Conservation (phyloP, 306 rosid genomes). For the Trifolium subterraneum region DNA sequence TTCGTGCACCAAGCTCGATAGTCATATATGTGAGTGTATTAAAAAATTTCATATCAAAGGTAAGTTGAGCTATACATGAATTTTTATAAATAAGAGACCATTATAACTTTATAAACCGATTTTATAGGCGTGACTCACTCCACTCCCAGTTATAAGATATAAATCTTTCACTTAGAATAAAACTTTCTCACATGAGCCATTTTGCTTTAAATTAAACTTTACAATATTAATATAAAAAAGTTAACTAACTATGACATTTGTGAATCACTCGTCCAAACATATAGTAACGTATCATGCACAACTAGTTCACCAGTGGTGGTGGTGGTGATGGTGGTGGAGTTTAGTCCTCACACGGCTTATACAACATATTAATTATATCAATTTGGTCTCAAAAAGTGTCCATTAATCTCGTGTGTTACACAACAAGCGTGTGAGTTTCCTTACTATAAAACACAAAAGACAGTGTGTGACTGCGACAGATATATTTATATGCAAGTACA, state of each 20-base stretch:
- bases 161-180: no score
- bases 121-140: no score
- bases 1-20: no score
- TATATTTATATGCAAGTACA: no score
- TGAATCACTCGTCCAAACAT: background rate
- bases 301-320: no score
- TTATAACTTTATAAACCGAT: no score
- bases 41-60: no score
- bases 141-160: no score
- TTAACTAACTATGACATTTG: background rate
- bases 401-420: constrained; percentile 10
- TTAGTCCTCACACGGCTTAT: background rate
- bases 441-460: background rate
- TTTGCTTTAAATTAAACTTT: background rate
- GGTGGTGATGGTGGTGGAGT: background rate
- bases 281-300: background rate
- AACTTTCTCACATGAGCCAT: background rate
- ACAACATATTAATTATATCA: no score
- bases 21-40: no score
- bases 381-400: background rate
- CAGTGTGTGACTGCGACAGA: background rate
- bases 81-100: no score
- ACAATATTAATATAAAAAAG: background rate
- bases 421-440: background rate
- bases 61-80: no score